Conservation (phyloP, 2,329 filamentous ascomycete species). For the Microdochium bolleyi region DNA sequence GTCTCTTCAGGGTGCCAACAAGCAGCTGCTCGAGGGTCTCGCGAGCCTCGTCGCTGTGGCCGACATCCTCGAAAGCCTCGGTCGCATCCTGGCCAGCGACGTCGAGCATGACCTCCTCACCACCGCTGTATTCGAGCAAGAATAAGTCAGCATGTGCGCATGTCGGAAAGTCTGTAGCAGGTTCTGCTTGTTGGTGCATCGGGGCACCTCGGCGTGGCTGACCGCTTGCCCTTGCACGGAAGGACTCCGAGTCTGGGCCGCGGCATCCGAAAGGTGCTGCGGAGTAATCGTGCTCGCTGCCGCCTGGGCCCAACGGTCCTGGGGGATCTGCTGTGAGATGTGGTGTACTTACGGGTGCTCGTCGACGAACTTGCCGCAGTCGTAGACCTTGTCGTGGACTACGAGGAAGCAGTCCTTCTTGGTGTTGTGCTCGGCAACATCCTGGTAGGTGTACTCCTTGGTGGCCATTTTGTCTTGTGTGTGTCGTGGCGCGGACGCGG, state of each 20-base stretch:
- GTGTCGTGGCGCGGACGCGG: no score
- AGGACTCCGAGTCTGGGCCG: no score
- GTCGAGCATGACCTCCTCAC: constrained; percentile 96
- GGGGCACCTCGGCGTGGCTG: no score
- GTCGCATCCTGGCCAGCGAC: constrained; percentile 93
- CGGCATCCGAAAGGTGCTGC: no score
- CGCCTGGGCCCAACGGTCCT: no score
- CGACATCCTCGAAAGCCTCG: constrained; percentile 98
- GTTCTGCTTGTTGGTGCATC: neutral
- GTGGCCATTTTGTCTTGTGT: constrained; percentile 26
- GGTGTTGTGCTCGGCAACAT: constrained; percentile 77
- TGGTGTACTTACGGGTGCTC: constrained; percentile 78
- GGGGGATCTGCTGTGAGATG: no score
- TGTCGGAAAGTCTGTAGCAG: no score
- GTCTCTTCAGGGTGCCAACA: constrained; percentile 71
- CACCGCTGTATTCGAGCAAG: constrained; percentile 55
- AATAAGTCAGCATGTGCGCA: constrained; percentile 14
- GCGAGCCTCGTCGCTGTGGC: constrained; percentile 96
- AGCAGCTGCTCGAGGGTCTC: constrained; percentile 78
- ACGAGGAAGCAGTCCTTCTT: constrained; percentile 93
- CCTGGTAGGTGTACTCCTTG: constrained; percentile 63
- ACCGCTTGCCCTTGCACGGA: no score
- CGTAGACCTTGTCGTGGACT: constrained; percentile 95
- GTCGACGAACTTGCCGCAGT: constrained; percentile 81
- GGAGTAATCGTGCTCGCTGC: no score